A percentile compares a stretch with the other conserved stretches of the same genome.
Conservation (phyloP, 176 grass and related monocot species). For the Rhynchospora breviuscula region DNA sequence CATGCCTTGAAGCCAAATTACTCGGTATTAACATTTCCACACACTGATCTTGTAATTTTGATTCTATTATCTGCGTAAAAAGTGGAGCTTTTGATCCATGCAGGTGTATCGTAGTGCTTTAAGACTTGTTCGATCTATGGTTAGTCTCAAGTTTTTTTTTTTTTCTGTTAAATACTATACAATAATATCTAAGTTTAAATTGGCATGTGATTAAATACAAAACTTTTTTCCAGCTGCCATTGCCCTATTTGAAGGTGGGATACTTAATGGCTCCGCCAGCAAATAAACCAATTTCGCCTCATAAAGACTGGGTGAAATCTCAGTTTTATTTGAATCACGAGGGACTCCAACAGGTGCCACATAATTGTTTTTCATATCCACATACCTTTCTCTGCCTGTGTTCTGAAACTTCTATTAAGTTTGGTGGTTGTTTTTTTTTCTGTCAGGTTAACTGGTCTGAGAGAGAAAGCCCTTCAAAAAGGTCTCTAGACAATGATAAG, state of each 20-base stretch:
- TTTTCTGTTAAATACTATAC: slow-evolving; percentile 8
- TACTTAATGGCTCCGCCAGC: slow-evolving; percentile 78
- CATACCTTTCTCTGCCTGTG: neutral
- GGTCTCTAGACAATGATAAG: slow-evolving; percentile 35
- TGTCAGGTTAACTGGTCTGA: slow-evolving; percentile 51
- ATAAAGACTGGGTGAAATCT: slow-evolving; percentile 85
- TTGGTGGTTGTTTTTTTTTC: neutral
- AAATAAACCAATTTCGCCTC: slow-evolving; percentile 62
- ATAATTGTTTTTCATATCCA: slow-evolving; percentile 2
- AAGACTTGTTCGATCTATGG: slow-evolving; percentile 84
- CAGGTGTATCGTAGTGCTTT: slow-evolving; percentile 97
- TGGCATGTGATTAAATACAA: neutral
- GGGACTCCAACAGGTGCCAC: slow-evolving; percentile 71
- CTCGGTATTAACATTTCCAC: slow-evolving; percentile 46
- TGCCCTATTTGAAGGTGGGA: slow-evolving; percentile 94
- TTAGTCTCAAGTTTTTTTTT: slow-evolving; percentile 28
- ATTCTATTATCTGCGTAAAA: neutral
- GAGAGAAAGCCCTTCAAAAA: slow-evolving; percentile 38
- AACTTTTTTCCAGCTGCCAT: slow-evolving; percentile 56
- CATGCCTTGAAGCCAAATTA: slow-evolving; percentile 95
- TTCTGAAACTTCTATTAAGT: neutral
- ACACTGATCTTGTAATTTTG: neutral
- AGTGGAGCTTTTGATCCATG: slow-evolving; percentile 20
- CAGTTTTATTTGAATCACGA: slow-evolving; percentile 95
- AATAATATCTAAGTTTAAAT: neutral